Evolutionary conservation across 768 basidiomycete genomes (phyloP).

Genomic region (Termitomyces titanicus): DNA sequence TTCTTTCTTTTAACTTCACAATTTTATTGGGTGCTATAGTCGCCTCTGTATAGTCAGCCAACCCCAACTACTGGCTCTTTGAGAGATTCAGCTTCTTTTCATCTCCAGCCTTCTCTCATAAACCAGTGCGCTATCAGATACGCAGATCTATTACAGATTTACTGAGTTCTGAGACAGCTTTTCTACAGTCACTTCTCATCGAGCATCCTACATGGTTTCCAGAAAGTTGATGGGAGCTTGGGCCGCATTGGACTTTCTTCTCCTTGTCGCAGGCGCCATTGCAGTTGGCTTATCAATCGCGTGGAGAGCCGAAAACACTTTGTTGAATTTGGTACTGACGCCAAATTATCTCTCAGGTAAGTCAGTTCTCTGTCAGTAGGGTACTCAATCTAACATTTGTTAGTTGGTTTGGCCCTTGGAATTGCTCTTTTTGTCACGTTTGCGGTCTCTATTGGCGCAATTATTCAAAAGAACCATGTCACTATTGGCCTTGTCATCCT

Average conservation of each 20-base stretch:
- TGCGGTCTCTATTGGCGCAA: slow-evolving; percentile 64
- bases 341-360: slow-evolving; percentile 55
- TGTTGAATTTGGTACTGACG: slow-evolving; percentile 72
- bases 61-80: slow-evolving; percentile 38
- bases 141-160: background rate
- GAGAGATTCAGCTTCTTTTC: slow-evolving; percentile 37
- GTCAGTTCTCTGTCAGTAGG: slow-evolving; percentile 12
- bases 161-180: background rate
- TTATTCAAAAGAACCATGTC: slow-evolving; percentile 67
- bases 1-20: slow-evolving; percentile 29
- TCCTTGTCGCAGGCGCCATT: slow-evolving; percentile 68
- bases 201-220: slow-evolving; percentile 55
- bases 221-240: slow-evolving; percentile 67
- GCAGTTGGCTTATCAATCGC: slow-evolving; percentile 65
- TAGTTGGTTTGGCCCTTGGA: slow-evolving; percentile 73
- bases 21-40: slow-evolving; percentile 37
- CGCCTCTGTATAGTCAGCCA: slow-evolving; percentile 33
- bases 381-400: background rate
- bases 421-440: slow-evolving; percentile 65
- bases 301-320: slow-evolving; percentile 64
- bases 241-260: slow-evolving; percentile 64
- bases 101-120: background rate
- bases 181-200: background rate
- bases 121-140: background rate
- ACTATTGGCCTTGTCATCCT: slow-evolving; percentile 69